phyloP scores from a whole-genome alignment of 2,329 filamentous ascomycete genomes.

The Penicillium sp. region DNA sequence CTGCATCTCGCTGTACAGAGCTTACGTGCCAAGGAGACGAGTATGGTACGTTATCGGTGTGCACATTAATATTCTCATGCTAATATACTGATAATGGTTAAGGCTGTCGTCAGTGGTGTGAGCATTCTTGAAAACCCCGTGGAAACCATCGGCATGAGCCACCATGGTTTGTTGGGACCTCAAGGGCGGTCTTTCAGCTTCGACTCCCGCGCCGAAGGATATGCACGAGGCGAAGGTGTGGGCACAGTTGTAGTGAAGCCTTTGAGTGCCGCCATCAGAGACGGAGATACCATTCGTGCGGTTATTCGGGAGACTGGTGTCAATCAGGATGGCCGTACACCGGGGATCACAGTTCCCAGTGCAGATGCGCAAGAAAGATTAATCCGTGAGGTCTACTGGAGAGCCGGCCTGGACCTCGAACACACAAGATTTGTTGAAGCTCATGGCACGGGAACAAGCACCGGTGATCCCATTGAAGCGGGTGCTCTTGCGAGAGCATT shows the following conservation, averaged over 20 bases:
- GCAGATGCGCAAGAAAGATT: conserved; percentile 33
- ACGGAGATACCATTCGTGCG: conserved; percentile 35
- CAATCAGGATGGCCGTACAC: conserved; percentile 37
- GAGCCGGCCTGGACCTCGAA: conserved; percentile 24
- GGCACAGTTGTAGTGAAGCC: conserved; percentile 33
- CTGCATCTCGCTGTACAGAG: conserved; percentile 42
- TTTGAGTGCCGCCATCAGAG: conserved; percentile 30
- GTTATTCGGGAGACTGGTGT: conserved; percentile 32
- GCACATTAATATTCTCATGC: background rate
- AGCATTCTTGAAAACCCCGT: conserved; percentile 38
- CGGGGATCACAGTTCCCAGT: conserved; percentile 48
- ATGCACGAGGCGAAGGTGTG: conserved; percentile 37
- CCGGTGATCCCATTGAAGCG: conserved; percentile 35
- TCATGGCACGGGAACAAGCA: conserved; percentile 36
- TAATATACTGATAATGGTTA: background rate
- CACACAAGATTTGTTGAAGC: conserved; percentile 29
- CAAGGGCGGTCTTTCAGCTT: conserved; percentile 34
- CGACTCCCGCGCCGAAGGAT: conserved; percentile 33
- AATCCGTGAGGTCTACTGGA: conserved; percentile 33
- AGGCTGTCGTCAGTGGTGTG: conserved; percentile 39
- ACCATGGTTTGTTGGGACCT: conserved; percentile 39
- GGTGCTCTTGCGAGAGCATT: conserved; percentile 30
- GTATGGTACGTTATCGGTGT: conserved; percentile 18
- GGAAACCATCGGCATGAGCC: conserved; percentile 31
- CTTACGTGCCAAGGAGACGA: conserved; percentile 19